phyloP scores from a whole-genome alignment of 768 basidiomycete genomes.

The Solioccasus polychromus region DNA sequence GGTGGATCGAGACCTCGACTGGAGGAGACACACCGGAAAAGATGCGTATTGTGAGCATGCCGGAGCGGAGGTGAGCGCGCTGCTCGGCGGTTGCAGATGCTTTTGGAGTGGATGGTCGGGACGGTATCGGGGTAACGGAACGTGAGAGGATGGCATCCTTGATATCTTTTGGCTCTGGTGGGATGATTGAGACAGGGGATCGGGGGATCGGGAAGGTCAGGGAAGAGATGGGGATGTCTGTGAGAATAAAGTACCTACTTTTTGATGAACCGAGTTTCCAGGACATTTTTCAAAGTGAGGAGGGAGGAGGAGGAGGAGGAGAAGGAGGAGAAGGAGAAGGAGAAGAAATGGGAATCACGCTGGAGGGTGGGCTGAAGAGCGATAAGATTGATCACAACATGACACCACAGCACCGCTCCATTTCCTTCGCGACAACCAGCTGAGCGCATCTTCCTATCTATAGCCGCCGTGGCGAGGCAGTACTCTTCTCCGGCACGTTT shows the following conservation, averaged over 20 bases:
- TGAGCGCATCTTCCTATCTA: no score
- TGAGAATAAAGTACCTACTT: conserved; percentile 19
- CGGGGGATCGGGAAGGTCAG: conserved; percentile 4
- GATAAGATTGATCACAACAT: conserved; percentile 1
- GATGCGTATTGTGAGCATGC: conserved; percentile 93
- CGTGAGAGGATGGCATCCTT: conserved; percentile 70
- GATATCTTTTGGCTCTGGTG: conserved; percentile 62
- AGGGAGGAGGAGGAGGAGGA: not conserved
- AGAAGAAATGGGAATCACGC: not conserved
- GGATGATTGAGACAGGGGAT: conserved; percentile 4
- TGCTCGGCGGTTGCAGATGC: conserved; percentile 47
- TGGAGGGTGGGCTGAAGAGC: conserved; percentile 9
- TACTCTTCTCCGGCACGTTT: no score
- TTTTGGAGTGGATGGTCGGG: conserved; percentile 76
- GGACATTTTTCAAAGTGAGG: conserved; percentile 40
- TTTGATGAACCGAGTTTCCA: conserved; percentile 50
- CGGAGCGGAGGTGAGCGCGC: conserved; percentile 66
- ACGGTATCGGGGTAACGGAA: conserved; percentile 80
- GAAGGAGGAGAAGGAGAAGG: not conserved
- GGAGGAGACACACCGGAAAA: conserved; percentile 67
- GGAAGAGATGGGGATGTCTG: not conserved
- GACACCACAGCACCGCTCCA: conserved; percentile 3
- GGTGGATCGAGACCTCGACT: conserved; percentile 10
- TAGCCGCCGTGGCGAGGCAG: no score
- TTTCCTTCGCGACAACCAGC: not conserved